phyloP scores from a whole-genome alignment of 2,329 filamentous ascomycete species.

The Verticillium alfalfae region DNA sequence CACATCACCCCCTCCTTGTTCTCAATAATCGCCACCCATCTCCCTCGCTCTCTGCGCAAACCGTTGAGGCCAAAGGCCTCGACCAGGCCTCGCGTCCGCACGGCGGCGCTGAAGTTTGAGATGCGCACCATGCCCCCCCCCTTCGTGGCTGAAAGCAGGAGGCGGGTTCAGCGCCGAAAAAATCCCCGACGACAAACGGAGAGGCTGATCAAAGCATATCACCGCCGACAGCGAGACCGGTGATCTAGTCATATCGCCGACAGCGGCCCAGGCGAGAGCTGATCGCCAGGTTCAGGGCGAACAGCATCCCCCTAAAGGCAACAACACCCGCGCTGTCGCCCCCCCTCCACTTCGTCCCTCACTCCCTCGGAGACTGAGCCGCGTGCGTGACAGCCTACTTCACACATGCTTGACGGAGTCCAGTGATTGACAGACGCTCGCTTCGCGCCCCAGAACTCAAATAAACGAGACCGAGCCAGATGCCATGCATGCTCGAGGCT shows the following conservation, averaged over 20 bases:
- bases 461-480: neutral
- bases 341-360: neutral
- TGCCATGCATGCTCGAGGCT: neutral
- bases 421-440: neutral
- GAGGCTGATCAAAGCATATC: too few relatives aligned
- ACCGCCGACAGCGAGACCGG: too few relatives aligned
- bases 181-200: too few relatives aligned
- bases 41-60: too few relatives aligned
- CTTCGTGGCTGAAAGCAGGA: too few relatives aligned
- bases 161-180: too few relatives aligned
- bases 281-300: neutral
- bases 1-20: neutral
- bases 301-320: neutral
- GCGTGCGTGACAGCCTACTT: neutral
- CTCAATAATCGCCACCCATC: neutral
- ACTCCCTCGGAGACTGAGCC: neutral
- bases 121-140: too few relatives aligned
- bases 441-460: neutral
- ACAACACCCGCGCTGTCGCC: neutral
- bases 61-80: too few relatives aligned
- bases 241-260: too few relatives aligned
- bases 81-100: too few relatives aligned
- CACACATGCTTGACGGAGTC: neutral
- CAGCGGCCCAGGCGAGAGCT: neutral
- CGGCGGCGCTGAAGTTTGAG: too few relatives aligned